phyloP scores from a whole-genome alignment of 139 green algal species.

The Chlamydomonas urium region DNA sequence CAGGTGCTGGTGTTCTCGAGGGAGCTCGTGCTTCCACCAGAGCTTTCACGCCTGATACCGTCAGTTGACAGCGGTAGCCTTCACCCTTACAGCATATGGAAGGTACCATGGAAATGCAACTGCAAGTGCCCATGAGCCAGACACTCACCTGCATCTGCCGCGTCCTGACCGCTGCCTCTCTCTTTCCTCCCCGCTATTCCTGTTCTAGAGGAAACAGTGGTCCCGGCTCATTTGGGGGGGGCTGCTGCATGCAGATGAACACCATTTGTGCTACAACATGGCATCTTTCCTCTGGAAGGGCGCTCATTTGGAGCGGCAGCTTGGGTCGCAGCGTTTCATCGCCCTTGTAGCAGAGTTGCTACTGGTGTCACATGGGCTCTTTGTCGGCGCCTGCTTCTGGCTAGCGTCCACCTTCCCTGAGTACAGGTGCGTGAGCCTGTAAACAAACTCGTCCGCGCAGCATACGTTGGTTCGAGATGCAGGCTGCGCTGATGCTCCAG shows the following conservation, averaged over 20 bases:
- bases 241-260: slow-evolving; percentile 55
- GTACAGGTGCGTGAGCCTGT: slow-evolving; percentile 21
- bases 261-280: slow-evolving; percentile 80
- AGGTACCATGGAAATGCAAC: not conserved
- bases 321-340: slow-evolving; percentile 48
- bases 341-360: slow-evolving; percentile 59
- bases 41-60: not conserved
- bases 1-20: not conserved
- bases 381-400: slow-evolving; percentile 24
- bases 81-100: not conserved
- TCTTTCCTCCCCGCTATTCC: slow-evolving; percentile 10
- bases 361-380: slow-evolving; percentile 37
- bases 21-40: slow-evolving; percentile 2
- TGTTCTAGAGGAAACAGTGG: slow-evolving; percentile 44
- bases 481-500: too few species aligned
- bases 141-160: slow-evolving; percentile 29
- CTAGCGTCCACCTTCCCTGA: slow-evolving; percentile 14
- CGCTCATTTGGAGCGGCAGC: slow-evolving; percentile 54
- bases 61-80: not conserved
- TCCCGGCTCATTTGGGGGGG: slow-evolving; percentile 51
- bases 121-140: slow-evolving; percentile 17
- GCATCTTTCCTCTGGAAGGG: slow-evolving; percentile 72
- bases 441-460: not conserved
- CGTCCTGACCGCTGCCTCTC: slow-evolving; percentile 21
- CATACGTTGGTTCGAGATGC: not conserved